Base-by-base conservation (phyloP, 768 basidiomycete genomes). In the Royoungia palumana region DNA sequence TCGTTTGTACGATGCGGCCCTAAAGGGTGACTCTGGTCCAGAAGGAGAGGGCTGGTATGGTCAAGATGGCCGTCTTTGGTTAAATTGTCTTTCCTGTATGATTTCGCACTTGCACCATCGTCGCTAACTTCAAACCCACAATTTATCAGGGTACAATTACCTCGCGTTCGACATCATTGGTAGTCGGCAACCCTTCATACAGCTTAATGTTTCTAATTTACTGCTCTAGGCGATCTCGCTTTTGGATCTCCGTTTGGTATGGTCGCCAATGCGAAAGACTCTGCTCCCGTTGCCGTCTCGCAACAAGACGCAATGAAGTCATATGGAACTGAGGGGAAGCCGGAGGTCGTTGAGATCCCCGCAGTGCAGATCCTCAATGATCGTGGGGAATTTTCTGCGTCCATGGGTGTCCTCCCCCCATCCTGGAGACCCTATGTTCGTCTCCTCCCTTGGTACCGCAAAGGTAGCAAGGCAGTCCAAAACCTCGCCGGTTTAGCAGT, bases 191-290 rank as follows among this genome's bases (percentile, higher is more conserved):
- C 25, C 37, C 28, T 21, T 44, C n/a, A 17, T 7, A 20, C n/a
- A 10, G 10, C 24, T 35, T 8, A 14, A 32, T 2, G 8, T 16
- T 14, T 32, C 17, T 19, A 17, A 10, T 43, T 12, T 21, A 19
- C 24, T 61, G 2, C 6, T 13, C 17, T 14, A 70, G 67, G 76
- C 35, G 89, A 93, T 64, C 77, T 93, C 13, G 87, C 89, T 0
- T 94, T 94, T 57, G 92, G 92, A 2, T 79, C 81, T 2, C 87
- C 92, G 0, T 95, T 95, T 58, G 90, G 90, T 16, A 95, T 95
- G 92, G 73, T 94, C 51, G 60, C 79, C 45, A 78, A 84, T 6
- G 85, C 78, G 21, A 81, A 80, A 44, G 90, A 94, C 60, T 74
- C 79, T 9, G 89, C 87, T 2, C 73, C 82, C 5, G 85, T 88